Base-by-base conservation (phyloP, 345 rosid genomes). In the sweet orange (Citrus sinensis) region DNA sequence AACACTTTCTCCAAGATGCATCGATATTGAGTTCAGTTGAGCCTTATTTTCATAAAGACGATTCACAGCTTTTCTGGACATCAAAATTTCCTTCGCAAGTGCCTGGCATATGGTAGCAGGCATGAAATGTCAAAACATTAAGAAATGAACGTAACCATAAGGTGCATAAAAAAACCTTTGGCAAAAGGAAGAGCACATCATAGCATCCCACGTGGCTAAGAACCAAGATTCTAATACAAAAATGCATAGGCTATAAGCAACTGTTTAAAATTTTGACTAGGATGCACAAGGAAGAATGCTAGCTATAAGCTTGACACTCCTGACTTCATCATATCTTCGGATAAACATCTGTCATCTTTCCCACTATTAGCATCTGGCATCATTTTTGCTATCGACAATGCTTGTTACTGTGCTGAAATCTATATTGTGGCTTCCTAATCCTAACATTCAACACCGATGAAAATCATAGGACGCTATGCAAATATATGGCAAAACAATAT, bases 1-100 rank as follows among this genome's bases (percentile, higher is more conserved):
- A 37, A 85, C 84, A 63, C 86, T 85, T 70, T 85, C 88, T 68
- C 84, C 86, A 14, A 85, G 82, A 71, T 85, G 86, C 88, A 85
- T 80, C 35, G 88, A 85, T 82, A 82, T 85, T 49, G 88, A 85
- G 70, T 82, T 80, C 71, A 85, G 74, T 34, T 85, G 85, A 20
- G 88, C 84, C 78, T 82, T 85, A 76, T 85, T 85, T 75, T 85
- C 86, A 67, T 78, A 75, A 75, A 82, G 80, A 51, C 82, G 86
- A 73, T 85, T 80, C 67, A 82, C 86, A 6, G 88, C 74, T 82
- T 85, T 85, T 76, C 88, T 85, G 7, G 86, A 80, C 78, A 55
- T 82, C 71, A 85, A 81, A 74, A 82, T 35, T 59, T 85, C 87
- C 67, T 74, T 85, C 8, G 85, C 87, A 66, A 85, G 85, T 77